phyloP scores from a whole-genome alignment of 2,329 filamentous ascomycete genomes.

The Aspergillus arachidicola region DNA sequence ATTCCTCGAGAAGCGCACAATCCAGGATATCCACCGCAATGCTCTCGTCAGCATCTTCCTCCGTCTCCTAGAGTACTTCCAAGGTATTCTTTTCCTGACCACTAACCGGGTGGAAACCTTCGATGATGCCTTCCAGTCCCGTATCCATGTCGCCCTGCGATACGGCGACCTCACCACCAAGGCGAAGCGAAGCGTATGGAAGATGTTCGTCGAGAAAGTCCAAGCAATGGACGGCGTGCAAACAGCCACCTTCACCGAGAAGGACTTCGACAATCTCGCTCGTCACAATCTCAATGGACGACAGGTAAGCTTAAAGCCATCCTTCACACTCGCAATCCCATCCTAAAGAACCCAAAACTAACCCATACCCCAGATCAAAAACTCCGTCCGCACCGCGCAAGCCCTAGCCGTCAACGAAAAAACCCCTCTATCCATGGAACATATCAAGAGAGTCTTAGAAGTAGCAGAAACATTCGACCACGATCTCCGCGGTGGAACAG shows the following conservation, averaged over 20 bases:
- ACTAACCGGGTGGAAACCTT: conserved; percentile 87
- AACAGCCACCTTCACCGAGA: conserved; percentile 51
- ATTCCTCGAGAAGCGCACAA: conserved; percentile 79
- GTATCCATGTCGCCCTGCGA: conserved; percentile 81
- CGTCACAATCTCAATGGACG: conserved; percentile 70
- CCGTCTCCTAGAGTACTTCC: conserved; percentile 85
- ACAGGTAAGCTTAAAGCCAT: conserved; percentile 53
- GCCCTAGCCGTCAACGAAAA: conserved; percentile 77
- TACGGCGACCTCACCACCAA: conserved; percentile 74
- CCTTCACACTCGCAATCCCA: background rate
- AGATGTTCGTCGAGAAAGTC: conserved; percentile 78
- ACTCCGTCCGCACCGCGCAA: conserved; percentile 80
- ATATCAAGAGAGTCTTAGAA: conserved; percentile 80
- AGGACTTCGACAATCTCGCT: conserved; percentile 68
- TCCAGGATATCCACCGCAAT: conserved; percentile 83
- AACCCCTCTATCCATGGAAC: conserved; percentile 71
- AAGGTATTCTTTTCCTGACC: conserved; percentile 86
- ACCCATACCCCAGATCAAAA: conserved; percentile 71
- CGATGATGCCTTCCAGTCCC: conserved; percentile 85
- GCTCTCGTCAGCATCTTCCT: conserved; percentile 86
- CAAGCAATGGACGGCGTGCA: conserved; percentile 64
- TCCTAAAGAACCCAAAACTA: conserved; percentile 6
- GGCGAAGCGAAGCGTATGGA: conserved; percentile 79
- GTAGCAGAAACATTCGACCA: conserved; percentile 81
- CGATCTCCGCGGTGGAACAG: conserved; percentile 78